A percentile compares a stretch with the other conserved stretches of the same genome.
Conservation (phyloP, 2,329 filamentous ascomycete genomes). For the Akanthomyces dipterigenus region DNA sequence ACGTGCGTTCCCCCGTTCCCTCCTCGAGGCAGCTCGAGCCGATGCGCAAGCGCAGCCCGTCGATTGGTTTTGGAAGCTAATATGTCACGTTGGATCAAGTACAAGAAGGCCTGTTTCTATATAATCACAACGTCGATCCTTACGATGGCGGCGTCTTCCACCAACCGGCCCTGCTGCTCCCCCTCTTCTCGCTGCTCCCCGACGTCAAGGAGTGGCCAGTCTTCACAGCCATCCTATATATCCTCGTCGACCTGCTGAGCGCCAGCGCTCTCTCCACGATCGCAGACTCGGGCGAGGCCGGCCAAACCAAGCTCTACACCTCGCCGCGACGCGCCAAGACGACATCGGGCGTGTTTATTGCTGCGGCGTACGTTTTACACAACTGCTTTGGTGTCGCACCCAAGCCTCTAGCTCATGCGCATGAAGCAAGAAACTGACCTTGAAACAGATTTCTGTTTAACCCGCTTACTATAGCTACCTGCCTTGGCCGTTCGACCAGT, state of each 20-base stretch:
- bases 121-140: conserved; percentile 91
- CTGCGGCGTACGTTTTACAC: conserved; percentile 58
- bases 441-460: conserved; percentile 76
- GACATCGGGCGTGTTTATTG: conserved; percentile 70
- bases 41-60: neutral
- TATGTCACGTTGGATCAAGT: conserved; percentile 44
- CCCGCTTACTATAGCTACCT: conserved; percentile 86
- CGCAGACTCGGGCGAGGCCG: conserved; percentile 72
- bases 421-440: conserved; percentile 7
- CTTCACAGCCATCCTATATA: conserved; percentile 74
- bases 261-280: conserved; percentile 74
- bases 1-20: conserved; percentile 50
- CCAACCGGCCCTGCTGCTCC: conserved; percentile 82
- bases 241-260: conserved; percentile 71
- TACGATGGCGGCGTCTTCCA: conserved; percentile 86
- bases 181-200: conserved; percentile 84
- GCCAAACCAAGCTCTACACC: conserved; percentile 66
- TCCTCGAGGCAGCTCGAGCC: neutral
- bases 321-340: conserved; percentile 68
- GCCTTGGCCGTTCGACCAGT: conserved; percentile 80
- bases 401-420: neutral
- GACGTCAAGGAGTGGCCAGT: conserved; percentile 59
- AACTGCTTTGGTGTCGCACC: neutral
- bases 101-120: conserved; percentile 93
- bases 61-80: neutral